Evolutionary conservation across 192 early-diverging fungal genomes (phyloP).

Genomic region (Mortierella antarctica): DNA sequence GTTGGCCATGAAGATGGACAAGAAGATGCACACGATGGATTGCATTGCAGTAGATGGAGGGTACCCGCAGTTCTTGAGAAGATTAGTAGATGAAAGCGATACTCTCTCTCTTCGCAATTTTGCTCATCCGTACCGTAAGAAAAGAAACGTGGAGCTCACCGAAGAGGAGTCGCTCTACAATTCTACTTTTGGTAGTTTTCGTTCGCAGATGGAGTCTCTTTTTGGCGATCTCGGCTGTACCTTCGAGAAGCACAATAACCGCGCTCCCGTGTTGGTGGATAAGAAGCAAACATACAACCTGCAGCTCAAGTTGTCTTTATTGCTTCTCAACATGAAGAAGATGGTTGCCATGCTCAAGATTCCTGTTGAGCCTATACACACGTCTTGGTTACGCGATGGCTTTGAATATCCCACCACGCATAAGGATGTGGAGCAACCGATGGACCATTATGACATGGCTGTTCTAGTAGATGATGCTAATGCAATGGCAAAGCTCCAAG

Average conservation of each 20-base stretch:
- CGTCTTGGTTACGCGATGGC: conserved; percentile 1
- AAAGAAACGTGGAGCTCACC: not conserved
- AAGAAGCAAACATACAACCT: not conserved
- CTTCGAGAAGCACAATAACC: not conserved
- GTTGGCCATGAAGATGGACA: conserved; percentile 19
- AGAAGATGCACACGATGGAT: conserved; percentile 28
- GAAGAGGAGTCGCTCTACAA: not conserved
- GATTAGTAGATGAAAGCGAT: not conserved
- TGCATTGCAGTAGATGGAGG: not conserved
- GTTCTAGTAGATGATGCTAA: too few species aligned
- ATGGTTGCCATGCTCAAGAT: not conserved
- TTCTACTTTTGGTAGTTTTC: not conserved
- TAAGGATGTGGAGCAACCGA: too few species aligned
- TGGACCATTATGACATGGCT: too few species aligned
- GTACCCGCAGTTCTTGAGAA: not conserved
- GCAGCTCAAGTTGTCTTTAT: not conserved
- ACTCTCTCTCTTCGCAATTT: not conserved
- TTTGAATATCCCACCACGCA: too few species aligned
- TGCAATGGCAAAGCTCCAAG: too few species aligned
- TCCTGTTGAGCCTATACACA: not conserved
- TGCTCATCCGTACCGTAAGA: not conserved
- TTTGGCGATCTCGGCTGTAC: not conserved
- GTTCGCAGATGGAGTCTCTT: not conserved
- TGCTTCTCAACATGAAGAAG: not conserved
- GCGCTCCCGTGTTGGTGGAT: not conserved